phyloP scores from a whole-genome alignment of 371 early-diverging fungal species.

The Mucor velutinosus region DNA sequence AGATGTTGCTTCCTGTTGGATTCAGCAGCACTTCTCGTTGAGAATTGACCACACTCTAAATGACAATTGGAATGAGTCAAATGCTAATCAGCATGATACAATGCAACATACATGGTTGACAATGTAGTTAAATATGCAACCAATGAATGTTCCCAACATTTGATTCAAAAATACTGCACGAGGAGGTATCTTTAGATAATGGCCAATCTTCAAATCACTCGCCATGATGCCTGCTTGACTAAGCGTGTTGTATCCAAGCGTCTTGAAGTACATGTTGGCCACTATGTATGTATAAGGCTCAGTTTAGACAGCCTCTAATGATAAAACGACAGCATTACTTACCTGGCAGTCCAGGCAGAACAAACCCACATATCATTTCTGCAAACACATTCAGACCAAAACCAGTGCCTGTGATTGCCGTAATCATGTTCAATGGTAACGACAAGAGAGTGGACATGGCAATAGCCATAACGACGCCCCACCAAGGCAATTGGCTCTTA shows the following conservation, averaged over 20 bases:
- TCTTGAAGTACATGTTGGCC: conserved; percentile 61
- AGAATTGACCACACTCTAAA: conserved; percentile 40
- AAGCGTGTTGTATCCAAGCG: conserved; percentile 58
- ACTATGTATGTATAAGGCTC: conserved; percentile 20
- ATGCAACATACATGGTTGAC: conserved; percentile 34
- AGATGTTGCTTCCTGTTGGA: conserved; percentile 49
- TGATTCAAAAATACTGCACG: conserved; percentile 62
- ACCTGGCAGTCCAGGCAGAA: conserved; percentile 46
- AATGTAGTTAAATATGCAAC: conserved; percentile 56
- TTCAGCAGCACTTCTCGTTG: conserved; percentile 45
- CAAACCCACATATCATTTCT: conserved; percentile 60
- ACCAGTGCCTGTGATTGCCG: conserved; percentile 40
- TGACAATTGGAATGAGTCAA: background rate
- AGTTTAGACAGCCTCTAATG: background rate
- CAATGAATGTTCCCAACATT: conserved; percentile 64
- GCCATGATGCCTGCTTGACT: conserved; percentile 57
- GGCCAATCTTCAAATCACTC: conserved; percentile 70
- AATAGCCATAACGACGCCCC: conserved; percentile 74
- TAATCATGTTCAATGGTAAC: conserved; percentile 40
- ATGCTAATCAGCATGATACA: background rate
- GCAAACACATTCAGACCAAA: conserved; percentile 66
- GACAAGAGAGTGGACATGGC: conserved; percentile 45
- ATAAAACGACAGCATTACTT: background rate
- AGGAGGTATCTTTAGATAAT: conserved; percentile 80
- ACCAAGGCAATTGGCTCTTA: conserved; percentile 64